Evolutionary conservation across 495 filamentous ascomycete species (phyloP), one percentile per base, ranked within the genome.

Genomic region (Trichoderma reesei): DNA sequence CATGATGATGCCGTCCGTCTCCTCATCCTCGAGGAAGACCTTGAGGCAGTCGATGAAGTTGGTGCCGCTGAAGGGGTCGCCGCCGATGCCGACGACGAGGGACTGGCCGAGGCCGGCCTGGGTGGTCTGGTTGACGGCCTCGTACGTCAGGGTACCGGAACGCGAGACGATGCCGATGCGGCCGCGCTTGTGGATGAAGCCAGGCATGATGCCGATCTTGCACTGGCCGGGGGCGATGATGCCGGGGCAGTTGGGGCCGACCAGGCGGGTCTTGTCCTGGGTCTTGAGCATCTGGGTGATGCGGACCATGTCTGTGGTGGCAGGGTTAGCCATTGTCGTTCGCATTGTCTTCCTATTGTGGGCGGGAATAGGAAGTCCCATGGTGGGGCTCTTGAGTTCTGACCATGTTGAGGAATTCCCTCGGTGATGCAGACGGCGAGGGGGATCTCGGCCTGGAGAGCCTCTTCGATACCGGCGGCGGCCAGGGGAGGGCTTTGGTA

Each of bases 181-280:
- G 67, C 94, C 94, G 72, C 94, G 91, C 85, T 99, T 97, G 85
- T 99, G 94, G 81, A 99, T 98, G 83, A 97, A 96, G 70, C 94
- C 94, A 51, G 94, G 94, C 94, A 99, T 99, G 80, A 99, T 99
- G 72, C 94, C 94, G 75, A 99, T 99, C 82, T 99, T 99, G 86
- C 94, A 99, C 87, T 96, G 94, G 67, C 93, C 94, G 54, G 85
- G 85, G 70, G 94, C 94, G 72, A 99, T 99, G 77, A 99, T 93
- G 74, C 94, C 94, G 60, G 94, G 94, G 80, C 94, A 99, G 83
- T 99, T 99, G 61, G 95, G 95, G 65, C 95, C 94, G 59, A 98
- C 91, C 66, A 98, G 79, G 69, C 93, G 87, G 60, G 95, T 97
- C 85, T 97, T 98, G 81, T 81, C 86, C 81, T 99, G 94, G 62